Percentiles rank a stretch among this genome's conserved stretches.
Conservation (phyloP, 805 yeast genomes). For the Candida stauntonica region DNA sequence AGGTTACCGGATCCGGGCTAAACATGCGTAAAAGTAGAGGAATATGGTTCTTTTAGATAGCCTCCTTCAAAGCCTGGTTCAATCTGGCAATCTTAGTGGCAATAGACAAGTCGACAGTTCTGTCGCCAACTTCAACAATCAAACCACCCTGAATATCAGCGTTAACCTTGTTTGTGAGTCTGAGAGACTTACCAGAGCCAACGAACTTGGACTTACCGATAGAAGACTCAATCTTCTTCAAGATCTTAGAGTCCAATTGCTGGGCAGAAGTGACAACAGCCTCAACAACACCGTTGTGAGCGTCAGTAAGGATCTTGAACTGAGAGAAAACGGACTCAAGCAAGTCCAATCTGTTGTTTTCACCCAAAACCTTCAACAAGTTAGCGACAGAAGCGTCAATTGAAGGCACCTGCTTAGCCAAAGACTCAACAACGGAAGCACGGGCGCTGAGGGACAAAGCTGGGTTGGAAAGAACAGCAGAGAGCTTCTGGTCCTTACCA, state of each 20-base stretch:
- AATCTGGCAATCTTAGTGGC: conserved; percentile 80
- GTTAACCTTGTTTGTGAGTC: conserved; percentile 76
- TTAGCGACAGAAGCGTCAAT: conserved; percentile 72
- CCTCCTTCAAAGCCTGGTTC: conserved; percentile 83
- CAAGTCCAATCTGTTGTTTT: conserved; percentile 85
- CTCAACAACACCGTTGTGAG: conserved; percentile 87
- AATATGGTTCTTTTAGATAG: conserved; percentile 65
- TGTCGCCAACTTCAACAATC: conserved; percentile 93
- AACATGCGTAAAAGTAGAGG: background rate
- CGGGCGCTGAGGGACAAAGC: conserved; percentile 76
- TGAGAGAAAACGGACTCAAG: conserved; percentile 62
- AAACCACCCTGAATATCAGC: conserved; percentile 95
- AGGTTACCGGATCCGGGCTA: no score
- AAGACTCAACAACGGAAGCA: conserved; percentile 57
- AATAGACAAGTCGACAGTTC: conserved; percentile 90
- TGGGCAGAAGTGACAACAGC: conserved; percentile 87
- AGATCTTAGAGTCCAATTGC: conserved; percentile 75
- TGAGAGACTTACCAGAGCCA: conserved; percentile 81
- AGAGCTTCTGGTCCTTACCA: conserved; percentile 58
- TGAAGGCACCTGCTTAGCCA: conserved; percentile 40
- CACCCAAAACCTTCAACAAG: conserved; percentile 81
- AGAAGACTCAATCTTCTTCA: conserved; percentile 74
- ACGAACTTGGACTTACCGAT: conserved; percentile 75
- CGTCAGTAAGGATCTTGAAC: conserved; percentile 76
- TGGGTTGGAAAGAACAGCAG: conserved; percentile 69